Evolutionary conservation across 768 basidiomycete genomes (phyloP), one percentile per base, ranked within the genome.

Genomic region (Hypholoma sublateritium): DNA sequence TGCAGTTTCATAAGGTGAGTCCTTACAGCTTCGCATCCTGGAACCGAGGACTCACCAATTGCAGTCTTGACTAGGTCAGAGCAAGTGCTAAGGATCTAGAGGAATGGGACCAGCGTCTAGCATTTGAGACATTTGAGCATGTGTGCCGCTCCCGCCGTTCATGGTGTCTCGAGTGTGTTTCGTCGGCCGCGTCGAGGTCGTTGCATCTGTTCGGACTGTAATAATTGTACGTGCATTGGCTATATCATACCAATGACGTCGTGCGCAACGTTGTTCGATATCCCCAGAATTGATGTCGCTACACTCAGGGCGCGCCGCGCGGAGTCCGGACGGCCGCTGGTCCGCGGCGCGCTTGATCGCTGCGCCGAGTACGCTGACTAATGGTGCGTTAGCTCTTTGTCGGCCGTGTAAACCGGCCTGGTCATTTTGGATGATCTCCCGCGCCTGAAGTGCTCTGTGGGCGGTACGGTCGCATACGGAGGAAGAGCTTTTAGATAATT

Each of bases 401-500:
- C 34, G 28, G 53, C 53, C 53, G 53, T 21, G 4, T 35, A 32
- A 32, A 53, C 12, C 42, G 32, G 28, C 53, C n/a, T 51, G 50
- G 13, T 51, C 39, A 41, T 41, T 16, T 41, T 17, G 17, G 39
- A 16, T 17, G 39, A 41, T 17, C 1, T 16, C 17, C 17, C 17
- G 39, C 39, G 39, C 39, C n/a, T 17, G 11, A 5, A 13, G 11
- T 17, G 39, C 39, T 17, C 13, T 41, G 39, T 41, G 28, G 28
- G 28, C 41, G 51, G 24, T 24, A 19, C 36, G 50, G 56, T 43
- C 25, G 50, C 36, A 21, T 12, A 19, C 32, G 19, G 22, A 55
- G 59, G 55, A 57, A 35, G 39, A 58, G 56, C 59, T 57, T 14
- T 41, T 17, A 47, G 25, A 47, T 25, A 47, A 43, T 61, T 32